Evolutionary conservation across 2,329 filamentous ascomycete species (phyloP).

Genomic region (Trichoderma sp.): DNA sequence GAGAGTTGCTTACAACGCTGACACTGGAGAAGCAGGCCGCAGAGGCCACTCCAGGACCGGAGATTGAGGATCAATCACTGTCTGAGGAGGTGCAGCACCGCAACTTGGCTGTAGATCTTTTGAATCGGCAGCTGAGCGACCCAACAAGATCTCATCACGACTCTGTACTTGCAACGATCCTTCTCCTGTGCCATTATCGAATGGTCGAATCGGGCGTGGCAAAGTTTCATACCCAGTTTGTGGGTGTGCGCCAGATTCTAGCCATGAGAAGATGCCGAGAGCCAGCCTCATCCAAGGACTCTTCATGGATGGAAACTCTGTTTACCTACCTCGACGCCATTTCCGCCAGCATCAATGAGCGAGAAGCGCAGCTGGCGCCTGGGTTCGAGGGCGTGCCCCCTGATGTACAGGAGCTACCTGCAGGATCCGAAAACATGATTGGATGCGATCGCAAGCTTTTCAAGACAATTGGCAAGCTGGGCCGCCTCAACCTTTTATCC

Average conservation of each 20-base stretch:
- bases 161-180: constrained; percentile 81
- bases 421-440: constrained; percentile 78
- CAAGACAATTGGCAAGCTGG: constrained; percentile 80
- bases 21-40: constrained; percentile 49
- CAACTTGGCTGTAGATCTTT: constrained; percentile 73
- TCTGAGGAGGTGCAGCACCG: constrained; percentile 85
- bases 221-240: constrained; percentile 91
- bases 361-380: constrained; percentile 77
- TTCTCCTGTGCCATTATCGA: constrained; percentile 87
- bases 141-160: constrained; percentile 75
- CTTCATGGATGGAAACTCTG: constrained; percentile 87
- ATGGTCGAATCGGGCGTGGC: constrained; percentile 92
- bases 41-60: constrained; percentile 49
- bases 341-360: constrained; percentile 87
- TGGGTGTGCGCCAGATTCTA: constrained; percentile 87
- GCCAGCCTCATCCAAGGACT: constrained; percentile 59
- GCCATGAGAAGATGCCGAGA: constrained; percentile 62
- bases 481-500: constrained; percentile 80
- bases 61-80: constrained; percentile 63
- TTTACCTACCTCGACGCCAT: constrained; percentile 96
- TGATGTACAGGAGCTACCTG: constrained; percentile 52
- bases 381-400: constrained; percentile 60
- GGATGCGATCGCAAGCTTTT: constrained; percentile 87
- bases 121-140: constrained; percentile 84
- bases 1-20: constrained; percentile 52